A percentile compares a stretch with the other conserved stretches of the same genome.
Evolutionary conservation across 331 rosid species (phyloP).

Genomic region (Spiraea crenata): DNA sequence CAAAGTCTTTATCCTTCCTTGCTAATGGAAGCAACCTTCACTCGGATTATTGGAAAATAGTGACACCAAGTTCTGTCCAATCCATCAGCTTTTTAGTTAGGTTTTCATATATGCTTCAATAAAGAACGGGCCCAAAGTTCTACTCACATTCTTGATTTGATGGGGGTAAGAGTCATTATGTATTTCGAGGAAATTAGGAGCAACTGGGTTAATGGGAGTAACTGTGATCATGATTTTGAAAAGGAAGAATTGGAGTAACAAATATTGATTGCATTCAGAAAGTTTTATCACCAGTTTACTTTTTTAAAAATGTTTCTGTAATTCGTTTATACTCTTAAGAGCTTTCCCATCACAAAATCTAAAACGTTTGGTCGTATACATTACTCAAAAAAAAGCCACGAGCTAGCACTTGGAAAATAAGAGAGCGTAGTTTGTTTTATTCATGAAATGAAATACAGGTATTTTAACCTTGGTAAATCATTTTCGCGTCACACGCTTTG

Average conservation of each 20-base stretch:
- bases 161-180: slow-evolving; percentile 32
- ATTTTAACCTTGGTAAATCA: no score
- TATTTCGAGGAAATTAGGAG: slow-evolving; percentile 20
- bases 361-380: slow-evolving; percentile 12
- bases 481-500: no score
- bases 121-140: slow-evolving; percentile 28
- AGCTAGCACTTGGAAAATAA: no score
- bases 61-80: slow-evolving; percentile 72
- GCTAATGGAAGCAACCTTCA: slow-evolving; percentile 39
- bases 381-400: not conserved
- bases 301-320: slow-evolving; percentile 11
- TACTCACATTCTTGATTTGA: slow-evolving; percentile 23
- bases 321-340: slow-evolving; percentile 3
- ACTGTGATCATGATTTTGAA: slow-evolving; percentile 71
- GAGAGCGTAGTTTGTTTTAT: no score
- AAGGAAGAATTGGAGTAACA: slow-evolving; percentile 40
- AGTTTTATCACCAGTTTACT: slow-evolving; percentile 23
- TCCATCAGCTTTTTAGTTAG: slow-evolving; percentile 57
- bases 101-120: slow-evolving; percentile 34
- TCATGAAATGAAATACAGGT: no score
- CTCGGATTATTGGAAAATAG: slow-evolving; percentile 44
- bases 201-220: slow-evolving; percentile 51
- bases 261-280: slow-evolving; percentile 26
- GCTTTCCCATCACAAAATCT: slow-evolving; percentile 4
- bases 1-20: not conserved